Conservation (phyloP, 805 yeast species). For the Yamadazyma kitorensis region DNA sequence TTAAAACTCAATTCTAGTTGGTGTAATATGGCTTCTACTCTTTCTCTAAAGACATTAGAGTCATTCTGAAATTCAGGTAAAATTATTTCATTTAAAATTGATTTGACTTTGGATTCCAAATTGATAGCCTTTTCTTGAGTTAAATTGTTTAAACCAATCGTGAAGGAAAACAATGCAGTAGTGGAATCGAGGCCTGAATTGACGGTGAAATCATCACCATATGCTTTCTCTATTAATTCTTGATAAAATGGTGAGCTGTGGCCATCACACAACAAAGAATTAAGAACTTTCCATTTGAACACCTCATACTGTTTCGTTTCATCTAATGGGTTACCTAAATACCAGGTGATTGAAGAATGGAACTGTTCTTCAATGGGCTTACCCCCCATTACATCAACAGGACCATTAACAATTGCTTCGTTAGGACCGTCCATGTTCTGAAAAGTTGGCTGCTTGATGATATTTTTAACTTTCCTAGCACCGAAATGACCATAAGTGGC, state of each 20-base stretch:
- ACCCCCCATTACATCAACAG: slow-evolving; percentile 55
- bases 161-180: slow-evolving; percentile 72
- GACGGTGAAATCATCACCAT: slow-evolving; percentile 82
- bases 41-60: slow-evolving; percentile 23
- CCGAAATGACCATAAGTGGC: slow-evolving; percentile 54
- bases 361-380: slow-evolving; percentile 70
- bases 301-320: slow-evolving; percentile 57
- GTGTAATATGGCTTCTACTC: slow-evolving; percentile 84
- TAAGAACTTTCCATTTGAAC: slow-evolving; percentile 68
- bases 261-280: slow-evolving; percentile 77
- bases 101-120: slow-evolving; percentile 47
- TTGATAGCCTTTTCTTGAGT: slow-evolving; percentile 41
- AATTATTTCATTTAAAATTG: slow-evolving; percentile 43
- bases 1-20: slow-evolving; percentile 82
- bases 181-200: slow-evolving; percentile 86
- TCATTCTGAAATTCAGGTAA: slow-evolving; percentile 29
- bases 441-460: slow-evolving; percentile 43
- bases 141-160: slow-evolving; percentile 83
- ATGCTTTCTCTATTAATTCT: slow-evolving; percentile 77
- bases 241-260: slow-evolving; percentile 90
- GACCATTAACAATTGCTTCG: slow-evolving; percentile 57
- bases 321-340: slow-evolving; percentile 64
- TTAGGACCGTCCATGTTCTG: slow-evolving; percentile 4
- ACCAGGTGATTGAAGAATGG: slow-evolving; percentile 87
- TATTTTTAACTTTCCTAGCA: slow-evolving; percentile 30